Evolutionary conservation across 768 basidiomycete species (phyloP), one percentile per base, ranked within the genome.

Genomic region (Coprinopsis strossmayeri): DNA sequence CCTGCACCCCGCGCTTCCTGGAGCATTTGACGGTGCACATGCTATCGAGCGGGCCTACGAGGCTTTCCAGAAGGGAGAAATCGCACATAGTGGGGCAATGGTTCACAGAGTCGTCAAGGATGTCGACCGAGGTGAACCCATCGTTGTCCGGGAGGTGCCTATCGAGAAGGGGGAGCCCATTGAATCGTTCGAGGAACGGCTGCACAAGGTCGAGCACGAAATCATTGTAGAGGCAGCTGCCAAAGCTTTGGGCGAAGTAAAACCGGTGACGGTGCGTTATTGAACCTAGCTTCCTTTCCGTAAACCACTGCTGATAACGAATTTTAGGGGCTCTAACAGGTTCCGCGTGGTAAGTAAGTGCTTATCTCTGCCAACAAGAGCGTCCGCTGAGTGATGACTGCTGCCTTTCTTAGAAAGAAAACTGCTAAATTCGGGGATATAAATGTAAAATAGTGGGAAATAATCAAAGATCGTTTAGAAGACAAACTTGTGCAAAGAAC

Each of bases 1-100:
- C 62, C 72, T 99, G 3, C 96, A 98, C 59, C 96, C 96, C 5
- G 96, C 96, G 3, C 69, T 99, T 1, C 95, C 95, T 0, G 92
- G 93, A 1, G 82, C 86, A n/a, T 99, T 99, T 57, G 93, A 96
- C 57, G 96, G 96, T 3, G 82, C 89, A n/a, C 78, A 89, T 57
- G 92, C 94, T 1, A 87, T 97, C 46, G 80, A 87, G 54, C 72
- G 95, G 10, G 91, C 94, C 2, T 93, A 80, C 60, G 90, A 91
- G 53, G 93, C 92, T 0, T 96, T 89, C 62, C 77, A 87, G 60
- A 77, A 72, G 48, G 90, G 91, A 0, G 86, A 94, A 61, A 84
- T 94, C 40, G 69, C 72, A 26, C 72, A 76, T 49, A 82, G 87
- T 0, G 94, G 96, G 0, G 82, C 79, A 1, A 98, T 97, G 95